Conservation (phyloP, 176 grass and related monocot species). For the bread wheat (Triticum aestivum) region IWGSC_CS_RefSeq_v2.1 NC_057801.1:568306568-568307067, state of each 20-base stretch:
- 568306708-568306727: neutral
- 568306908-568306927: too few relatives aligned
- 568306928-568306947: too few relatives aligned
- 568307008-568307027: too few relatives aligned
- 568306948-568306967: too few relatives aligned
- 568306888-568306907: too few relatives aligned
- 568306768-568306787: neutral
- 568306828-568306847: neutral
- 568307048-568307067: too few relatives aligned
- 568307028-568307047: too few relatives aligned
- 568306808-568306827: neutral
- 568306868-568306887: too few relatives aligned
- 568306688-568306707: neutral
- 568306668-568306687: constrained; percentile 25
- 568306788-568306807: neutral
- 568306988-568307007: too few relatives aligned
- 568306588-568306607: neutral
- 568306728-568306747: neutral
- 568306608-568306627: neutral
- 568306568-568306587: too few relatives aligned
- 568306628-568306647: neutral
- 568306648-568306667: constrained; percentile 21
- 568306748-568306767: neutral
- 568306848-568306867: too few relatives aligned
- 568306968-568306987: too few relatives aligned